Evolutionary conservation across 192 early-diverging fungal genomes (phyloP).

Genomic region (Rhizoclosmatium globosum): DNA sequence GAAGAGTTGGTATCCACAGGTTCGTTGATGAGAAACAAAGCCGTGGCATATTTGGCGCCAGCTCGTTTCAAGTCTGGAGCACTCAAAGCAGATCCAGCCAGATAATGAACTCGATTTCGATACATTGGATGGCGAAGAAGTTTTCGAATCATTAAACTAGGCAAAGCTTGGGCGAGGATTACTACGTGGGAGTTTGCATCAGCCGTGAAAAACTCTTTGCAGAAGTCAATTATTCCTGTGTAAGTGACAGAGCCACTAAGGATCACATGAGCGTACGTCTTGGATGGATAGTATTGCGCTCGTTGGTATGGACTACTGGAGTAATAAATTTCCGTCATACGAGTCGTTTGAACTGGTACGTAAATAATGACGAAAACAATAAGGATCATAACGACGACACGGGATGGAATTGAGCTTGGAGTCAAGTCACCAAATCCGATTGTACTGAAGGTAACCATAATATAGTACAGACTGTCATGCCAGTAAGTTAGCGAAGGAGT

Average conservation of each 20-base stretch:
- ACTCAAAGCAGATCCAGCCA: slow-evolving; percentile 50
- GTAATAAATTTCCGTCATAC: slow-evolving; percentile 61
- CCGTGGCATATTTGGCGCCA: slow-evolving; percentile 52
- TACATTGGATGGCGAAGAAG: slow-evolving; percentile 61
- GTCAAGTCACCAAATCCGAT: slow-evolving; percentile 67
- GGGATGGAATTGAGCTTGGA: slow-evolving; percentile 53
- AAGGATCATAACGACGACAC: slow-evolving; percentile 60
- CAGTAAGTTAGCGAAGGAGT: slow-evolving; percentile 47
- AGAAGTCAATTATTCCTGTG: slow-evolving; percentile 56
- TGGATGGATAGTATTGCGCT: slow-evolving; percentile 43
- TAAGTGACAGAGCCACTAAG: slow-evolving; percentile 50
- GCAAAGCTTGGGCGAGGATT: slow-evolving; percentile 47
- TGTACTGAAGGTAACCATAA: slow-evolving; percentile 65
- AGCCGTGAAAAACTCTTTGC: slow-evolving; percentile 58
- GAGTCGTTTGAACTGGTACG: slow-evolving; percentile 59
- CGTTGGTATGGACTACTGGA: slow-evolving; percentile 54
- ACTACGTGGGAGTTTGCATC: slow-evolving; percentile 49
- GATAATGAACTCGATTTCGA: slow-evolving; percentile 47
- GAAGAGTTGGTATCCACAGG: background rate
- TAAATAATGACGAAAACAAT: slow-evolving; percentile 62
- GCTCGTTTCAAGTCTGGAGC: slow-evolving; percentile 50
- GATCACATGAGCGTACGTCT: slow-evolving; percentile 52
- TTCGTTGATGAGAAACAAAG: slow-evolving; percentile 56
- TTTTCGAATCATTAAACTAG: slow-evolving; percentile 44
- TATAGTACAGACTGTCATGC: slow-evolving; percentile 66